Percentiles rank a stretch among this genome's conserved stretches.
Evolutionary conservation across 192 early-diverging fungal species (phyloP).

Genomic region (Coemansia furcata): DNA sequence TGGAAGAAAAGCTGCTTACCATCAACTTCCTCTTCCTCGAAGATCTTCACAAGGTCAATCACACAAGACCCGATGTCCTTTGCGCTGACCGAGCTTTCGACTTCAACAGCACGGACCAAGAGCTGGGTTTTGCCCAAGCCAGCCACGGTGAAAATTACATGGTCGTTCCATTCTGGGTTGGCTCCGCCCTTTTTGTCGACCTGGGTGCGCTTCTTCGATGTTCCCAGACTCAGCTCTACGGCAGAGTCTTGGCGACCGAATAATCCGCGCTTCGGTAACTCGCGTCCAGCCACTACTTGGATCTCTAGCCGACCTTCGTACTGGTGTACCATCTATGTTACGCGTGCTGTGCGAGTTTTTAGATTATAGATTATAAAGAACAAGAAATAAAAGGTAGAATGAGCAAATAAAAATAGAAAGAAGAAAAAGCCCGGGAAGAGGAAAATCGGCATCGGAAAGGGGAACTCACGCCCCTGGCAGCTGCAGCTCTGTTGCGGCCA

Average conservation of each 20-base stretch:
- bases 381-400: not conserved
- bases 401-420: not conserved
- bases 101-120: conserved; percentile 36
- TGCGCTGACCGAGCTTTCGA: conserved; percentile 32
- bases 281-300: conserved; percentile 47
- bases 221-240: conserved; percentile 44
- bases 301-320: conserved; percentile 47
- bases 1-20: conserved; percentile 11
- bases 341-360: not conserved
- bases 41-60: conserved; percentile 44
- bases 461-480: not conserved
- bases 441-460: not conserved
- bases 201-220: conserved; percentile 41
- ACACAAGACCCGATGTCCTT: conserved; percentile 46
- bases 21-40: conserved; percentile 51
- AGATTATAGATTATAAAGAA: not conserved
- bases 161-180: conserved; percentile 52
- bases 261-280: conserved; percentile 39
- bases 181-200: conserved; percentile 53
- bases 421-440: not conserved
- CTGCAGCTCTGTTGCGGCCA: not conserved
- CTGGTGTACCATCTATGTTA: not conserved
- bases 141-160: conserved; percentile 31
- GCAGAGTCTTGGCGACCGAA: conserved; percentile 49
- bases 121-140: conserved; percentile 46